Conservation (phyloP, 257 asterid species). For the Salvia hispanica region DNA sequence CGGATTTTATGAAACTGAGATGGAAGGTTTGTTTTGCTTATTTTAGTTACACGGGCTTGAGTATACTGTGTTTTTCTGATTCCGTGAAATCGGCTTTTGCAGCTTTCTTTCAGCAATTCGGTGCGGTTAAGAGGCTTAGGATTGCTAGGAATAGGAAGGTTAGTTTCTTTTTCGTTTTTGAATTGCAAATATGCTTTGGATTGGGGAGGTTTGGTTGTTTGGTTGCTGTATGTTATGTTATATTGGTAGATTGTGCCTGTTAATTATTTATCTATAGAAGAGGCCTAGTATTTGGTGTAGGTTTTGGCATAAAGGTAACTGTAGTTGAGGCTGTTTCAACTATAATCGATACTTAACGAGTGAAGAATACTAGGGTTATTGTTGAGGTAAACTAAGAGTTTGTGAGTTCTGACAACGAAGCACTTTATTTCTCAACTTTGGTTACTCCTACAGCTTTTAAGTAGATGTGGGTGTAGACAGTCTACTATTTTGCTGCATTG, state of each 20-base stretch:
- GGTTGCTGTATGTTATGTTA: not conserved
- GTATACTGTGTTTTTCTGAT: not conserved
- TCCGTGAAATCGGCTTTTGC: conserved; percentile 29
- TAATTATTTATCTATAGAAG: not conserved
- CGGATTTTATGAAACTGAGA: conserved; percentile 91
- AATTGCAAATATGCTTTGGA: not conserved
- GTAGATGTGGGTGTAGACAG: not conserved
- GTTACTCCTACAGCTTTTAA: not conserved
- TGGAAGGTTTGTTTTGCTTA: conserved; percentile 65
- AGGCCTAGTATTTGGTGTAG: not conserved
- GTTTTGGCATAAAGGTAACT: not conserved
- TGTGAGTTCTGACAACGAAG: not conserved
- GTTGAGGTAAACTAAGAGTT: no score
- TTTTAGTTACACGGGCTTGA: not conserved
- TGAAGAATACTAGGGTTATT: no score
- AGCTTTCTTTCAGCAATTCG: conserved; percentile 95
- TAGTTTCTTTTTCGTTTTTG: conserved; percentile 10
- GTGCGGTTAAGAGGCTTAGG: conserved; percentile 76
- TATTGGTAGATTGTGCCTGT: not conserved
- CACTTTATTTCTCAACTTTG: not conserved
- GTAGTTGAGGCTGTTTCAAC: no score
- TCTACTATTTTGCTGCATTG: not conserved
- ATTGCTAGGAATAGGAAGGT: conserved; percentile 94
- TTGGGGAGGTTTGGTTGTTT: conserved; percentile 3
- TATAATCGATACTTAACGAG: no score